Evolutionary conservation across 23 red algal genomes (phyloP).

Genomic region (Gracilariopsis chorda): DNA sequence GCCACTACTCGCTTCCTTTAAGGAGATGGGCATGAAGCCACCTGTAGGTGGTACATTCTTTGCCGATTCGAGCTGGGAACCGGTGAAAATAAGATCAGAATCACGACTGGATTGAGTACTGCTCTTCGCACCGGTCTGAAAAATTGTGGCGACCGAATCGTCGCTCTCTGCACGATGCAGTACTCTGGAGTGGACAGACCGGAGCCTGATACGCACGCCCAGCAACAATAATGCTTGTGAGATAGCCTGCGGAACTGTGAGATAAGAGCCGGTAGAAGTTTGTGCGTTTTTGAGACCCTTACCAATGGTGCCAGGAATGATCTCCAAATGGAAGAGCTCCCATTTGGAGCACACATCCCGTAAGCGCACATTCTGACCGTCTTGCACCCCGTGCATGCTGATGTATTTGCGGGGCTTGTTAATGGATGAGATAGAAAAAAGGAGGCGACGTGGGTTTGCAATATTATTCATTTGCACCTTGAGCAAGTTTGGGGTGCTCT

Average conservation of each 20-base stretch:
- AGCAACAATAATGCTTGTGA: slow-evolving; percentile 33
- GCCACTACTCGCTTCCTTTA: not conserved
- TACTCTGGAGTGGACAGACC: slow-evolving; percentile 18
- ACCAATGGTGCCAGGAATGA: slow-evolving; percentile 27
- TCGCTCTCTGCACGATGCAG: not conserved
- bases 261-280: not conserved
- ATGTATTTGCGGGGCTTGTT: not conserved
- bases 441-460: slow-evolving; percentile 6
- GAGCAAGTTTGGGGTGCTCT: not conserved
- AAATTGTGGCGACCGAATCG: not conserved
- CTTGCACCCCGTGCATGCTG: not conserved
- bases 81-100: not conserved
- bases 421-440: slow-evolving; percentile 18
- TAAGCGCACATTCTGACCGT: not conserved
- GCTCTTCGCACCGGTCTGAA: not conserved
- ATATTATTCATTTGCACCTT: slow-evolving; percentile 8
- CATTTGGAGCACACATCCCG: not conserved
- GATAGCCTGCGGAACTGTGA: not conserved
- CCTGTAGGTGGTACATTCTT: not conserved
- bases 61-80: not conserved
- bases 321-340: slow-evolving; percentile 54
- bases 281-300: not conserved
- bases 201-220: slow-evolving; percentile 37
- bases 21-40: not conserved
- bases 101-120: not conserved